phyloP scores from a whole-genome alignment of 192 early-diverging fungal genomes.

The Backusella liffmaniae region DNA sequence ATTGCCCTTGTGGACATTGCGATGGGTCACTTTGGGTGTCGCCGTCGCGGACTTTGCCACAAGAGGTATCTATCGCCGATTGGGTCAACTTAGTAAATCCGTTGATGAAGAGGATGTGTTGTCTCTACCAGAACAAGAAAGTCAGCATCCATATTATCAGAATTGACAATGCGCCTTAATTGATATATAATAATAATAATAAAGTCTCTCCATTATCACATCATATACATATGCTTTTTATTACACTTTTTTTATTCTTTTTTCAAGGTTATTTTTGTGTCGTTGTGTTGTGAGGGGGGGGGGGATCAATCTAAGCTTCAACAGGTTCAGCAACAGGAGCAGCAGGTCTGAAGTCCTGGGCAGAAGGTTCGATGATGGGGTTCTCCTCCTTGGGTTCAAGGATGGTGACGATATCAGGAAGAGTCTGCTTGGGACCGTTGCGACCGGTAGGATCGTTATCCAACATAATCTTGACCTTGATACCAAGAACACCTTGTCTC shows the following conservation, averaged over 20 bases:
- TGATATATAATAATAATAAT: background rate
- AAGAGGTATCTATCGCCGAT: constrained; percentile 28
- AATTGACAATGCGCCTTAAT: background rate
- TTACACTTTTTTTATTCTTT: constrained; percentile 10
- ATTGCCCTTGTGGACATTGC: constrained; percentile 51
- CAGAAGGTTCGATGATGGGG: constrained; percentile 63
- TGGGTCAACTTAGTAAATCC: constrained; percentile 12
- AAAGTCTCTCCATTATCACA: background rate
- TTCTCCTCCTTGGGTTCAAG: constrained; percentile 89
- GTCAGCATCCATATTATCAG: background rate
- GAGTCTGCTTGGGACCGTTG: constrained; percentile 90
- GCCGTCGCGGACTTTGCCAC: constrained; percentile 47
- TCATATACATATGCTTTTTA: background rate
- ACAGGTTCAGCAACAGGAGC: constrained; percentile 23
- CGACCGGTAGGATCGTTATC: constrained; percentile 92
- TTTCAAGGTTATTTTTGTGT: background rate
- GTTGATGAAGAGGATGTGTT: constrained; percentile 35
- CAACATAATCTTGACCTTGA: constrained; percentile 99
- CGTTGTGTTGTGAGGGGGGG: background rate
- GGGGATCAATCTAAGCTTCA: constrained; percentile 7
- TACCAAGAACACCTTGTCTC: constrained; percentile 98
- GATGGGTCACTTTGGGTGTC: constrained; percentile 57
- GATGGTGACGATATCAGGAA: constrained; percentile 96
- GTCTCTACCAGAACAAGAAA: constrained; percentile 13
- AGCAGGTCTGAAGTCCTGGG: constrained; percentile 53